Conservation (phyloP, 2,329 filamentous ascomycete species). For the Calonectria hawksworthii region DNA sequence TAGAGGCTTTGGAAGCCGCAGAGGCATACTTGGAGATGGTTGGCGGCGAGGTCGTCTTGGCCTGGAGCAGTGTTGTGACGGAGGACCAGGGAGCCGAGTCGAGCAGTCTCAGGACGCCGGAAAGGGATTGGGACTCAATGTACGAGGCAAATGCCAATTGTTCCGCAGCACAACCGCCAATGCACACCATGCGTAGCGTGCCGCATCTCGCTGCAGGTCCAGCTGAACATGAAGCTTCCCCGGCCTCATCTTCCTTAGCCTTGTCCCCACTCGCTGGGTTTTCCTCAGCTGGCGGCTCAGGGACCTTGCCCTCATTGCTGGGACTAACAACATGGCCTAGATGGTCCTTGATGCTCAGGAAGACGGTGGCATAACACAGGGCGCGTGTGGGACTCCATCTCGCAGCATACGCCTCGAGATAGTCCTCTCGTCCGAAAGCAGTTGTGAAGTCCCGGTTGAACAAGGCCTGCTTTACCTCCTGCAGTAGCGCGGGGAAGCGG, state of each 20-base stretch:
- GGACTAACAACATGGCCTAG: slow-evolving; percentile 46
- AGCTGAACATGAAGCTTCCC: neutral
- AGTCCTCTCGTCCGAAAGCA: slow-evolving; percentile 81
- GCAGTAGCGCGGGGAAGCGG: slow-evolving; percentile 71
- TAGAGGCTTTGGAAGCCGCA: slow-evolving; percentile 59
- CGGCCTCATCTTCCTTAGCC: neutral
- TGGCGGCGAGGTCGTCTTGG: slow-evolving; percentile 66
- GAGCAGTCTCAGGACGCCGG: slow-evolving; percentile 72
- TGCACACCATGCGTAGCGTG: slow-evolving; percentile 58
- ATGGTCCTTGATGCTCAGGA: slow-evolving; percentile 56
- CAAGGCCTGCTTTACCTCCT: slow-evolving; percentile 87
- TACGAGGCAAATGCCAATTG: slow-evolving; percentile 68
- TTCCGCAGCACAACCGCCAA: slow-evolving; percentile 74
- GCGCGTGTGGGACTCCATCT: slow-evolving; percentile 92
- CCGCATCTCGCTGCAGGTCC: slow-evolving; percentile 11
- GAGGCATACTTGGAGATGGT: slow-evolving; percentile 67
- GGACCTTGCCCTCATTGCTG: neutral
- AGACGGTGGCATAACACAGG: slow-evolving; percentile 80
- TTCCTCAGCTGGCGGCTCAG: neutral
- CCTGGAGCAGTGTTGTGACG: slow-evolving; percentile 72
- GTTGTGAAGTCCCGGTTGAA: slow-evolving; percentile 86
- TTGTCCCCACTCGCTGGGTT: neutral
- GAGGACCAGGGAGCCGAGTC: slow-evolving; percentile 85
- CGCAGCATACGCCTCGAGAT: slow-evolving; percentile 86
- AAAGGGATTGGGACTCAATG: slow-evolving; percentile 47